Conservation (phyloP, 139 green algal species). For the Micromonas pusilla region DNA sequence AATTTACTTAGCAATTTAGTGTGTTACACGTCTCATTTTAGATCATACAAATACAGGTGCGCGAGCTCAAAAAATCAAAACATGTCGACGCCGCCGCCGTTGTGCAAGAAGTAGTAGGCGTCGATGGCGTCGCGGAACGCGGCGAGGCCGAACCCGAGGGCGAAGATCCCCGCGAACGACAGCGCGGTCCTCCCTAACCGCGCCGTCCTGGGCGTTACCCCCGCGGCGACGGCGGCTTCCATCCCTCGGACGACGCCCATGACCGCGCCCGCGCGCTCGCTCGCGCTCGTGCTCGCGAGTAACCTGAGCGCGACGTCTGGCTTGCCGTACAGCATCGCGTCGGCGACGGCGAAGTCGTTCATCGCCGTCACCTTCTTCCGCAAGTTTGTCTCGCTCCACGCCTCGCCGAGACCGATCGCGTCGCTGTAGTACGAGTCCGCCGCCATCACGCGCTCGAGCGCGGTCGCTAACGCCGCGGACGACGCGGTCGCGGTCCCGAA, state of each 20-base stretch:
- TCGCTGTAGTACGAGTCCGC: slow-evolving; percentile 15
- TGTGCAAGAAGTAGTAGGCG: too few relatives aligned
- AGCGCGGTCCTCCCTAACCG: neutral
- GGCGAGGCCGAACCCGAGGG: neutral
- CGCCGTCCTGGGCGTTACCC: neutral
- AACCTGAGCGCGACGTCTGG: neutral
- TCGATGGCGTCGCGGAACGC: neutral
- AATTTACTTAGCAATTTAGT: too few relatives aligned
- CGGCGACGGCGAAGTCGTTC: slow-evolving; percentile 11
- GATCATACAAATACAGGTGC: too few relatives aligned
- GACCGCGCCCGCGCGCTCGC: neutral
- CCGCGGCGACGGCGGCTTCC: neutral
- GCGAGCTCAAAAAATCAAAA: too few relatives aligned
- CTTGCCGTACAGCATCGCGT: neutral
- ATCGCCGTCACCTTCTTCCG: neutral
- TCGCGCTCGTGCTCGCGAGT: neutral
- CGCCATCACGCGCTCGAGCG: neutral
- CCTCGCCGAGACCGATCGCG: neutral
- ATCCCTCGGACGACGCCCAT: neutral
- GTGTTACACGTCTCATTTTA: too few relatives aligned
- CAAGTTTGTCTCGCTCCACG: neutral
- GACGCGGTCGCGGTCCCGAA: neutral
- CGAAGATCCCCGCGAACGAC: neutral
- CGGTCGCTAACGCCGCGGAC: too few relatives aligned
- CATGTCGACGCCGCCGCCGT: too few relatives aligned